These are phyloP conservation scores for Picea glauca DNA, from an alignment of 75 land plant species.

Conservation along the genomic window DNA sequence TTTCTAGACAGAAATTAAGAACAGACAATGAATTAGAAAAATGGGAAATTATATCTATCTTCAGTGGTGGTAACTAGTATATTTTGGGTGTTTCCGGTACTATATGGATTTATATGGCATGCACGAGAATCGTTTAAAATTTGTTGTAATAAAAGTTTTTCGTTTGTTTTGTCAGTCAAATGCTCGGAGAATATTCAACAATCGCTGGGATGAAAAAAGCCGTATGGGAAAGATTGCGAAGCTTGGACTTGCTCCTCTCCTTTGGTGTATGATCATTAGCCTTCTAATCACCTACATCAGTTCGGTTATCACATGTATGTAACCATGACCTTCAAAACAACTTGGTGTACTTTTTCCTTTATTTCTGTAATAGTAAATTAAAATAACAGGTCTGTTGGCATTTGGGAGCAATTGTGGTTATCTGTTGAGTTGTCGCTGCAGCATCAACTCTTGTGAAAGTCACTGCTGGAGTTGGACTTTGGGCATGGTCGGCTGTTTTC, in stretches of 20 bases:
- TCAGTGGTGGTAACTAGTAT: neutral
- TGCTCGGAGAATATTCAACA: conserved; percentile 84
- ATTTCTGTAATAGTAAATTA: neutral
- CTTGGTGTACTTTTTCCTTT: neutral
- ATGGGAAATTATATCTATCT: no score
- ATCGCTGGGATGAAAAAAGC: conserved; percentile 74
- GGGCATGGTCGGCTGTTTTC: conserved; percentile 84
- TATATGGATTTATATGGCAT: neutral
- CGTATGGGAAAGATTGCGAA: conserved; percentile 65
- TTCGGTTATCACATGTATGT: conserved; percentile 78
- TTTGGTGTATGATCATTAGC: conserved; percentile 66
- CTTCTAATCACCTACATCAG: conserved; percentile 65
- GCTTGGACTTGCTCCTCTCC: conserved; percentile 90
- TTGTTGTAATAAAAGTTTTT: neutral
- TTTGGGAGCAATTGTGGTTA: neutral
- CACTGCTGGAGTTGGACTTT: conserved; percentile 65
- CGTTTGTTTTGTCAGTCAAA: conserved; percentile 58
- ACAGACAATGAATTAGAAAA: no score
- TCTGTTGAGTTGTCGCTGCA: conserved; percentile 19
- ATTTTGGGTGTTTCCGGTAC: neutral
- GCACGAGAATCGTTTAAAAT: neutral
- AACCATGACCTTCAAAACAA: conserved; percentile 6
- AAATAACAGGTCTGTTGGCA: neutral
- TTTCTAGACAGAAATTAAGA: no score
- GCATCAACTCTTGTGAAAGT: conserved; percentile 59